Evolutionary conservation across 2,329 filamentous ascomycete species (phyloP).

Genomic region (Raffaelea deltoideospora): DNA sequence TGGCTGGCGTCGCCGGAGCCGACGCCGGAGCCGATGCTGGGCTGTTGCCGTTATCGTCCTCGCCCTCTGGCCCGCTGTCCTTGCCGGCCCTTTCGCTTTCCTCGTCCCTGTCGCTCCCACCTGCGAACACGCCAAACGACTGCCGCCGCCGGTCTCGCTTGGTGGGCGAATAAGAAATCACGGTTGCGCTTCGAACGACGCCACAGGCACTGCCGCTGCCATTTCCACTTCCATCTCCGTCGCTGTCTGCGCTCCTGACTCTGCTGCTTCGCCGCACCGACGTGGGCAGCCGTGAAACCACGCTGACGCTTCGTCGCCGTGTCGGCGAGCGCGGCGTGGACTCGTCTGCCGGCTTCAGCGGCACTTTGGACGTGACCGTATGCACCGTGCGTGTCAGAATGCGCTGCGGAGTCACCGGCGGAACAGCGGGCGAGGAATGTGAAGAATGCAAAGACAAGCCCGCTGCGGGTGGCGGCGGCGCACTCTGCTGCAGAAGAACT

Average conservation of each 20-base stretch:
- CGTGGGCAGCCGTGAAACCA: conserved; percentile 28
- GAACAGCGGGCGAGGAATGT: conserved; percentile 14
- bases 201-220: conserved; percentile 7
- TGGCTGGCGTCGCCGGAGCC: conserved; percentile 27
- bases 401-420: conserved; percentile 42
- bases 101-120: conserved; percentile 5
- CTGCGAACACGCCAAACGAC: conserved; percentile 9
- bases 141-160: conserved; percentile 20
- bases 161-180: conserved; percentile 38
- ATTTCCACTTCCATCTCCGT: too few relatives aligned
- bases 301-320: conserved; percentile 36
- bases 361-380: conserved; percentile 66
- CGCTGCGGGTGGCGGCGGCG: conserved; percentile 5
- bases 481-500: conserved; percentile 18
- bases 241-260: background rate
- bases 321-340: conserved; percentile 28
- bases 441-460: too few relatives aligned
- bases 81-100: conserved; percentile 9
- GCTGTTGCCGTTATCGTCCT: too few relatives aligned
- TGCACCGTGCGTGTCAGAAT: conserved; percentile 41
- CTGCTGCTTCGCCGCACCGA: conserved; percentile 18
- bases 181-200: conserved; percentile 32
- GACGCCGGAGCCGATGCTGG: too few relatives aligned
- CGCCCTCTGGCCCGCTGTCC: conserved; percentile 3
- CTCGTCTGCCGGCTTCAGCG: conserved; percentile 53